Evolutionary conservation across 2,329 filamentous ascomycete genomes (phyloP), one percentile per base, ranked within the genome.

Genomic region (Arthrobotrys entomopaga): DNA sequence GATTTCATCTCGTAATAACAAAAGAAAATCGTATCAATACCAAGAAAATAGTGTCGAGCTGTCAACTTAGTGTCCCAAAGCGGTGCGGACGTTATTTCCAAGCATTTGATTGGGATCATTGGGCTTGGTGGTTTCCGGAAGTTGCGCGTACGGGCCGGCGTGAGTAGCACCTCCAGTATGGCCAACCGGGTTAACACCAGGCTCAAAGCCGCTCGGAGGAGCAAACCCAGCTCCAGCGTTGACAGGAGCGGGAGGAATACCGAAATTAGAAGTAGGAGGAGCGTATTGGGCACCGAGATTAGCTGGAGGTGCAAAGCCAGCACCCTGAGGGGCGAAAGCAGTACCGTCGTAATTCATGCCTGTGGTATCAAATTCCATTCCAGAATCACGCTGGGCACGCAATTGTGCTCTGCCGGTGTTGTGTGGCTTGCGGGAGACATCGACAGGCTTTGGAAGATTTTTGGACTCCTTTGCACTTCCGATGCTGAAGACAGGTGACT

Each of bases 401-500:
- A 65, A 53, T 71, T 77, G 29, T 67, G 77, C 59, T 77, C 77
- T 66, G 76, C 73, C 80, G 49, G 83, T 83, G 42, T 81, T 81
- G 78, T 87, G 87, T 19, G 86, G 82, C 82, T 90, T 90, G 79
- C 88, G 87, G 40, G 81, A 84, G 61, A 90, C 82, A 42, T 83
- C 78, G 0, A 82, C 81, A 42, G 85, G 80, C 76, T 82, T 80
- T 1, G 93, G 93, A 49, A 97, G 86, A 79, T 90, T 87, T 22
- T 83, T 85, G 48, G 91, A 92, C 82, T 90, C 89, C 65, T 87
- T 84, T 10, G 93, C 93, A 49, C 84, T 86, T 54, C 95, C 94
- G 78, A 98, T 90, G 73, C 88, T 90, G 84, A 99, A 99, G 79
- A 99, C 88, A 8, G 94, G 92, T 75, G 91, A 96, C 85, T 97